Evolutionary conservation across 2,329 filamentous ascomycete genomes (phyloP), one percentile per base, ranked within the genome.

Genomic region (Plectosphaerella plurivora): DNA sequence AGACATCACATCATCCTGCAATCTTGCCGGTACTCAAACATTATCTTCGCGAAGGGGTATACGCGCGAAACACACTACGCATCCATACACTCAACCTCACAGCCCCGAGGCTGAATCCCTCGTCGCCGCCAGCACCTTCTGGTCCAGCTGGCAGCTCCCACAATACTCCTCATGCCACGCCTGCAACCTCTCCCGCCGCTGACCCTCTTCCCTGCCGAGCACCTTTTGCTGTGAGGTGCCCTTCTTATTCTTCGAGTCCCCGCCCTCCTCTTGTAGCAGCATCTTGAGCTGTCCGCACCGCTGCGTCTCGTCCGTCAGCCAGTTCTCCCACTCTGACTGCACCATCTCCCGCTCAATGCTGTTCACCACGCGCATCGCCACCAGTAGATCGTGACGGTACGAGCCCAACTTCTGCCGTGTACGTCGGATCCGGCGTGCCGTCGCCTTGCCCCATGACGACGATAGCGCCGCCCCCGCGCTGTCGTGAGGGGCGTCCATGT

Each of bases 321-420:
- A 99, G 57, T 89, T 89, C 72, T 96, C 92, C 87, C 91, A 99
- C 68, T 97, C 93, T 1, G 88, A 87, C 62, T 84, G 82, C 51
- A 97, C 70, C 67, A 96, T 86, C 68, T 97, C 91, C 53, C 82
- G 80, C 74, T 97, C 94, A 25, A 97, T 84, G 53, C 81, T 87
- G 69, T 97, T 97, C 55, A 97, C 86, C 3, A 97, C 83, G 5
- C 92, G 84, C 74, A 97, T 84, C 5, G 92, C 91, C 5, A 99
- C 92, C 3, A 97, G 73, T 18, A 99, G 76, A 64, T 97, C 91
- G 67, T 99, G 91, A 3, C 94, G 81, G 66, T 97, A 94, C 2
- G 83, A 76, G 1, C 89, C 93, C 0, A 99, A 81, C 22, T 87
- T 82, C 68, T 96, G 89, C 10, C 93, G 82, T n/a, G 91, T 90